A percentile compares a stretch with the other conserved stretches of the same genome.
These are phyloP conservation scores for grape (Vitis vinifera) DNA, from an alignment of 164 flowering plant genomes.

Conservation along the genomic window ASM3070453v1 NC_081811.1:3924501-3925000, in stretches of 20 bases:
- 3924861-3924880: too few species aligned
- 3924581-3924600: neutral
- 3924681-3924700: slow-evolving; percentile 76
- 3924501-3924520: slow-evolving; percentile 99
- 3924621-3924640: slow-evolving; percentile 85
- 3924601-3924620: neutral
- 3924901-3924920: neutral
- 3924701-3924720: slow-evolving; percentile 81
- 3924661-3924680: slow-evolving; percentile 88
- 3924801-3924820: too few species aligned
- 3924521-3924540: slow-evolving; percentile 97
- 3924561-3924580: slow-evolving; percentile 8
- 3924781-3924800: too few species aligned
- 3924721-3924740: slow-evolving; percentile 50
- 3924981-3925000: too few species aligned
- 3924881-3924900: too few species aligned
- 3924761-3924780: neutral
- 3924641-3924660: slow-evolving; percentile 87
- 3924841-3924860: too few species aligned
- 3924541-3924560: slow-evolving; percentile 32
- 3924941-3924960: neutral
- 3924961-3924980: too few species aligned
- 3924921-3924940: neutral
- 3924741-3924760: slow-evolving; percentile 6
- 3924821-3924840: too few species aligned